These are phyloP conservation scores for Nicotiana tabacum DNA, from an alignment of 257 asterid genomes.

Conservation along the genomic window DNA sequence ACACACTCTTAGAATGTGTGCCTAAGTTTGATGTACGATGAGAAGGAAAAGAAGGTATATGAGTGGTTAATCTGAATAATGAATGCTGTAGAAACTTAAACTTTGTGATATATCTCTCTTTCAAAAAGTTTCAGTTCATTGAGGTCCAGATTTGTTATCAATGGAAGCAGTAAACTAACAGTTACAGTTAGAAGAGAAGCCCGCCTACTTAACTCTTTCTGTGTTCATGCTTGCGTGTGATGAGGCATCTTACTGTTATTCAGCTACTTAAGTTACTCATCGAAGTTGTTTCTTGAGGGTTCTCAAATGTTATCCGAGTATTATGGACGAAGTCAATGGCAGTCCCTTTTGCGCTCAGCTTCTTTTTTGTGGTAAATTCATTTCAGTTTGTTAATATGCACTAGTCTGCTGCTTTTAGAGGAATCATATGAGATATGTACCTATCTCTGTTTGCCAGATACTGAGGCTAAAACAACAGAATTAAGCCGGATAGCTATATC, in stretches of 20 bases:
- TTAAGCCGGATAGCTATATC: neutral
- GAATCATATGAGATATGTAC: neutral
- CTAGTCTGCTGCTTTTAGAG: neutral
- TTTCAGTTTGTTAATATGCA: neutral
- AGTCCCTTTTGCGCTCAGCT: neutral
- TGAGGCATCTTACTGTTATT: neutral
- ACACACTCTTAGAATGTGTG: too few relatives aligned
- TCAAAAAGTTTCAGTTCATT: neutral
- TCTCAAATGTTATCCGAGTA: neutral
- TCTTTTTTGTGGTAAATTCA: neutral
- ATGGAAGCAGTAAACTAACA: neutral
- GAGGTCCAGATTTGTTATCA: neutral
- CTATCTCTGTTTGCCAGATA: neutral
- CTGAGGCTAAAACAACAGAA: slow-evolving; percentile 1
- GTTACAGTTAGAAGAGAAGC: neutral
- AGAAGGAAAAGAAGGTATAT: too few relatives aligned
- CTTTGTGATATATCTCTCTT: neutral
- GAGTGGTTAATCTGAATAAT: too few relatives aligned
- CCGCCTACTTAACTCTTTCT: neutral
- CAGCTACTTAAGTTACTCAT: neutral
- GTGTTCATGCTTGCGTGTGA: neutral
- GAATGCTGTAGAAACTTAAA: too few relatives aligned
- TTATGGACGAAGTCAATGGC: neutral
- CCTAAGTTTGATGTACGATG: too few relatives aligned
- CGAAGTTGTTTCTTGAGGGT: neutral